Evolutionary conservation across 129 eudicot genomes (phyloP).

Genomic region (Ambrosia artemisiifolia): DNA sequence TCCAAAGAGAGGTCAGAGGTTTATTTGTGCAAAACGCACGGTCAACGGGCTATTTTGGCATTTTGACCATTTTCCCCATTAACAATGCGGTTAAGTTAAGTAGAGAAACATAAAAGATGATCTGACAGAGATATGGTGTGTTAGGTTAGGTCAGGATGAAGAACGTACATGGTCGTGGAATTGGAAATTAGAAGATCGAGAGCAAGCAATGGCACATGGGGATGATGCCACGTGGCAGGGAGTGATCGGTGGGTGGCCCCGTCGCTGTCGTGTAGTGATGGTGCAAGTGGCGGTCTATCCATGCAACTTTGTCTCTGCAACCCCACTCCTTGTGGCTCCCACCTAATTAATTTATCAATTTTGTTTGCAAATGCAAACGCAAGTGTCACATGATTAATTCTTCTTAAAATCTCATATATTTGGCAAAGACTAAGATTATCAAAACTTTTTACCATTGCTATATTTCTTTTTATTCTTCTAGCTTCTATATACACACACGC

Average conservation of each 20-base stretch:
- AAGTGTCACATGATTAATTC: slow-evolving; percentile 23
- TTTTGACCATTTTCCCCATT: no score
- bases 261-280: slow-evolving; percentile 35
- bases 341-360: slow-evolving; percentile 17
- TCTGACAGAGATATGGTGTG: slow-evolving; percentile 20
- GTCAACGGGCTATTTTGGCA: no score
- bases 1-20: no score
- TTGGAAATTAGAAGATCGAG: not conserved
- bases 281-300: slow-evolving; percentile 59
- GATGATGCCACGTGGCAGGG: slow-evolving; percentile 39
- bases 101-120: not conserved
- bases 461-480: not conserved
- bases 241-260: slow-evolving; percentile 21
- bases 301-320: slow-evolving; percentile 44
- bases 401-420: not conserved
- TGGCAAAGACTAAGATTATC: not conserved
- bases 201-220: slow-evolving; percentile 41
- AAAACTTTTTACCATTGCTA: not conserved
- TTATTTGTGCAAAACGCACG: no score
- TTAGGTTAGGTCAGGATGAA: slow-evolving; percentile 19
- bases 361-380: slow-evolving; percentile 11
- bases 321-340: slow-evolving; percentile 38
- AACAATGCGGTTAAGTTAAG: not conserved
- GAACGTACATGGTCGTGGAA: not conserved
- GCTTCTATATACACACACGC: no score